phyloP scores from a whole-genome alignment of 2,329 filamentous ascomycete genomes.

The Magnaporthiopsis poae region DNA sequence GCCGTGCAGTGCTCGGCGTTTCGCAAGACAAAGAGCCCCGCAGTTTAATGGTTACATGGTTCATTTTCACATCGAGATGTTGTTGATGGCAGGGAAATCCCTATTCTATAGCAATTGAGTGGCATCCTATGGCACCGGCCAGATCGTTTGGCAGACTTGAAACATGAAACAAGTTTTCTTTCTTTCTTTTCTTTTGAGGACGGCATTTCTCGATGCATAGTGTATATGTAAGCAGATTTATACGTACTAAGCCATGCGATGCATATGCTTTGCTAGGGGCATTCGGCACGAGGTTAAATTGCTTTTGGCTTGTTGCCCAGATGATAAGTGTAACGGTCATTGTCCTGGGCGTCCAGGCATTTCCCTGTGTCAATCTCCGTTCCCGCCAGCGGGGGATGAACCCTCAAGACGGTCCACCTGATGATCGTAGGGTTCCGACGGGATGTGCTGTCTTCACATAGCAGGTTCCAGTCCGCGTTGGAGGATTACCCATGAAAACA shows the following conservation, averaged over 20 bases:
- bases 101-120: not conserved
- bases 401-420: not conserved
- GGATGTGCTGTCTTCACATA: not conserved
- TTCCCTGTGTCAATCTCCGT: not conserved
- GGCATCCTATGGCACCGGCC: not conserved
- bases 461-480: not conserved
- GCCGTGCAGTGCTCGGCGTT: not conserved
- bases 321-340: not conserved
- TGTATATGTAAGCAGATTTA: not conserved
- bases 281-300: not conserved
- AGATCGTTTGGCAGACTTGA: not conserved
- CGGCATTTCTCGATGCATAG: not conserved
- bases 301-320: not conserved
- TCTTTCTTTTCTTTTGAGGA: not conserved
- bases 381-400: not conserved
- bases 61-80: not conserved
- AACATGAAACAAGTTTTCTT: not conserved
- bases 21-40: not conserved
- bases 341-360: not conserved
- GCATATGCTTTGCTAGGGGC: not conserved
- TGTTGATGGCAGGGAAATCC: not conserved
- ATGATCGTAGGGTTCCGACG: too few relatives aligned
- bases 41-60: not conserved
- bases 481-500: not conserved
- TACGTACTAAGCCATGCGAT: not conserved